A percentile compares a stretch with the other conserved stretches of the same genome.
phyloP scores from a whole-genome alignment of 345 rosid species.

The Acer negundo region DNA sequence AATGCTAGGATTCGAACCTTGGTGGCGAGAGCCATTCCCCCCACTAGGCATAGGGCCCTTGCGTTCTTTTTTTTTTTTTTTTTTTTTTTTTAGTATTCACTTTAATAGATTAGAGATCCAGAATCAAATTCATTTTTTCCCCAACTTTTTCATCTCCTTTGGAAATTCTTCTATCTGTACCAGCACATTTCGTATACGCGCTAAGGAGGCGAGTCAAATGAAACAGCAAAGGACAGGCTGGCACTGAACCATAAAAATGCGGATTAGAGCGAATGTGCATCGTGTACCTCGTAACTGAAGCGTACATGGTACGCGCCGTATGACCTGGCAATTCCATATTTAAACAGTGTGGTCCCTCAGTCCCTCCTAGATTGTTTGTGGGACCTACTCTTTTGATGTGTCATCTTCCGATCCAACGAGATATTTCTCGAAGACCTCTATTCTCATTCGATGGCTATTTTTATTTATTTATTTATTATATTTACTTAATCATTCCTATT shows the following conservation, averaged over 20 bases:
- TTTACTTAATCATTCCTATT: too few relatives aligned
- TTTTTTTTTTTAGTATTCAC: too few relatives aligned
- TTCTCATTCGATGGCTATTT: neutral
- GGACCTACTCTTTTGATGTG: neutral
- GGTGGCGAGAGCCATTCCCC: too few relatives aligned
- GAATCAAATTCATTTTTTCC: neutral
- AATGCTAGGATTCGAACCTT: too few relatives aligned
- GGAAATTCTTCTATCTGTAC: neutral
- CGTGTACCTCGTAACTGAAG: neutral
- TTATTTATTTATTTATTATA: too few relatives aligned
- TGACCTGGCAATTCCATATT: constrained; percentile 1
- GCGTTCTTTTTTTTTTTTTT: too few relatives aligned
- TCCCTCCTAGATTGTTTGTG: neutral
- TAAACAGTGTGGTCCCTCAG: neutral
- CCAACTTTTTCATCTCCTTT: neutral
- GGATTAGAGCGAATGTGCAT: neutral
- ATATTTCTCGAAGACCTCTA: neutral
- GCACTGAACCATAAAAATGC: neutral
- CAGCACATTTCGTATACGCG: neutral
- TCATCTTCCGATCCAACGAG: neutral
- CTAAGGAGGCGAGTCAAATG: neutral
- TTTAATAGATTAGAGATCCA: too few relatives aligned
- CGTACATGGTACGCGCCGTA: neutral
- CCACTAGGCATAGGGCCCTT: too few relatives aligned
- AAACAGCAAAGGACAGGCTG: neutral